These are phyloP conservation scores for Erysimum cheiri DNA, from an alignment of 441 rosid species.

Conservation along the genomic window DNA sequence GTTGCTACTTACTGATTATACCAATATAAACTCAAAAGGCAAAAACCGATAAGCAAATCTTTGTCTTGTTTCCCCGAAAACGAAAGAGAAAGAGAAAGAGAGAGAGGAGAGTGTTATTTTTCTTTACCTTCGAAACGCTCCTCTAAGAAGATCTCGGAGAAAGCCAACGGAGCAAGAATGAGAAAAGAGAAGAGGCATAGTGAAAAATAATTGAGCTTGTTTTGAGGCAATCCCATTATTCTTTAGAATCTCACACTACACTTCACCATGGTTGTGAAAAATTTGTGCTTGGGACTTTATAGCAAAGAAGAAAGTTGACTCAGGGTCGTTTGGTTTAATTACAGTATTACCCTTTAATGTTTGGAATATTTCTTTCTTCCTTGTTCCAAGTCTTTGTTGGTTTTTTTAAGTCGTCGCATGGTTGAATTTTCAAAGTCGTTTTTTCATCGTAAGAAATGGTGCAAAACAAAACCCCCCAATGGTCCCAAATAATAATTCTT, in stretches of 20 bases:
- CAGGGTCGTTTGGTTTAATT: slow-evolving; percentile 22
- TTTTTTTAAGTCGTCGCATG: slow-evolving; percentile 32
- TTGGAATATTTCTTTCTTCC: neutral
- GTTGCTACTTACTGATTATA: neutral
- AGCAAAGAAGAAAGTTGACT: slow-evolving; percentile 32
- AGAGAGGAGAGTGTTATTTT: neutral
- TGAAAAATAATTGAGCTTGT: slow-evolving; percentile 23
- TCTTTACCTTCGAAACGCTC: slow-evolving; percentile 68
- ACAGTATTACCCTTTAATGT: slow-evolving; percentile 23
- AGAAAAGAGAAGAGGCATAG: slow-evolving; percentile 37
- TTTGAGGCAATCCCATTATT: slow-evolving; percentile 34
- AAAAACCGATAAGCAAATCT: neutral
- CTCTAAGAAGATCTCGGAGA: slow-evolving; percentile 69
- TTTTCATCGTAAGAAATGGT: slow-evolving; percentile 16
- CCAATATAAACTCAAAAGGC: slow-evolving; percentile 2
- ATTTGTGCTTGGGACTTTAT: slow-evolving; percentile 11
- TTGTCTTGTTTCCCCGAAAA: slow-evolving; percentile 1
- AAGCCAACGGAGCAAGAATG: slow-evolving; percentile 43
- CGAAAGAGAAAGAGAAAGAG: neutral
- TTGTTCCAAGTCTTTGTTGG: slow-evolving; percentile 5
- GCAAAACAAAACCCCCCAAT: neutral
- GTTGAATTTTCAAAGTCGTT: slow-evolving; percentile 40
- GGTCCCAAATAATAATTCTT: slow-evolving; percentile 21
- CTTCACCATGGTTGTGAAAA: slow-evolving; percentile 3
- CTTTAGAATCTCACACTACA: neutral